Evolutionary conservation across 2,329 filamentous ascomycete genomes (phyloP).

Genomic region (Ascochyta viciae-villosae): DNA sequence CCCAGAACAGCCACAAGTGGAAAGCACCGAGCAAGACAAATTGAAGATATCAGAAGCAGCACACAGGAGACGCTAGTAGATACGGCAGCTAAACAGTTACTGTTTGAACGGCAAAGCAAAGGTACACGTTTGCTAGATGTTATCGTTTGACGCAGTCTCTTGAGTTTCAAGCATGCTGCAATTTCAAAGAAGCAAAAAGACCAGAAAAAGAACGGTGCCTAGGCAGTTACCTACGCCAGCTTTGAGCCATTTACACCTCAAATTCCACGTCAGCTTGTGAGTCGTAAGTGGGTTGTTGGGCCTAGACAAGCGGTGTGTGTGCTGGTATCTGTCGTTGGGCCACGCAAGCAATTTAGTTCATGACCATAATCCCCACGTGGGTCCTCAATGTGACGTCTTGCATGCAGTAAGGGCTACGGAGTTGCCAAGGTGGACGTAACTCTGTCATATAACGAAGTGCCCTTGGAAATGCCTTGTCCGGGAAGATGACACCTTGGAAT

Average conservation of each 20-base stretch:
- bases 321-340: not conserved
- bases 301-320: conserved; percentile 9
- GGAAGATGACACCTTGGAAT: conserved; percentile 33
- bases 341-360: conserved; percentile 11
- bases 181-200: not conserved
- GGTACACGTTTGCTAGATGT: not conserved
- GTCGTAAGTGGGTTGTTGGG: not conserved
- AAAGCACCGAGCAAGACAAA: not conserved
- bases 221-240: not conserved
- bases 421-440: conserved; percentile 27
- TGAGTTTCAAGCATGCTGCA: not conserved
- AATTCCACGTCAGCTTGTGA: not conserved
- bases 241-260: not conserved
- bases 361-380: not conserved
- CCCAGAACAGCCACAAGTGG: not conserved
- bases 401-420: conserved; percentile 4
- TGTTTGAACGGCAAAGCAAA: not conserved
- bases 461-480: conserved; percentile 26
- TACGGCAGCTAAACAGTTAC: not conserved
- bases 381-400: conserved; percentile 9
- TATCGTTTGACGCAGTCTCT: not conserved
- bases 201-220: not conserved
- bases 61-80: conserved; percentile 1
- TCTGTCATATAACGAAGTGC: conserved; percentile 25
- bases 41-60: not conserved